A percentile compares a stretch with the other conserved stretches of the same genome.
phyloP scores from a whole-genome alignment of 192 early-diverging fungal species.

The Allomyces javanicus region DNA sequence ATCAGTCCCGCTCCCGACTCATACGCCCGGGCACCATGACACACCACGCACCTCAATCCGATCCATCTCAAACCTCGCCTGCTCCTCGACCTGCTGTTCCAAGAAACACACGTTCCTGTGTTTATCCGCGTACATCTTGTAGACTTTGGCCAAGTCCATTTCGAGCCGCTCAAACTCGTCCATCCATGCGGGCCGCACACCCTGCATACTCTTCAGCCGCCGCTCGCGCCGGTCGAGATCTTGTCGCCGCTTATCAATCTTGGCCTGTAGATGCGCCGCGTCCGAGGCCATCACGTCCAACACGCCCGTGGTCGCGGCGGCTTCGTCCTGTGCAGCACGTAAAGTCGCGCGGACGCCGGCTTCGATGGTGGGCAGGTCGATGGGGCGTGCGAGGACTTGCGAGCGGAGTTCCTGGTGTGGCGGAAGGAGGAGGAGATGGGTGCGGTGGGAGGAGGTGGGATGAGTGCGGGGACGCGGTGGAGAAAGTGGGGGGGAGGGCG shows the following conservation, averaged over 20 bases:
- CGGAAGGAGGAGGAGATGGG: too few relatives aligned
- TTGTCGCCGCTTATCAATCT: conserved; percentile 30
- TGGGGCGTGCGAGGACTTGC: conserved; percentile 21
- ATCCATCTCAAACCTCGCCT: conserved; percentile 26
- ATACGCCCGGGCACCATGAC: too few relatives aligned
- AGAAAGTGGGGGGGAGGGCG: not conserved
- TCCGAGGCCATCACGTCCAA: conserved; percentile 12
- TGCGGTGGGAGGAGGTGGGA: too few relatives aligned
- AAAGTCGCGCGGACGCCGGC: conserved; percentile 17
- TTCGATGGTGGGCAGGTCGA: conserved; percentile 24
- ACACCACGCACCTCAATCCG: conserved; percentile 21
- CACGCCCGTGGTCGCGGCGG: too few relatives aligned
- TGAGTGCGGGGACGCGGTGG: too few relatives aligned
- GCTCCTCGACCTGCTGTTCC: conserved; percentile 33
- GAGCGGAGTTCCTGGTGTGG: conserved; percentile 6
- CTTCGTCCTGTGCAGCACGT: conserved; percentile 3
- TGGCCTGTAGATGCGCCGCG: conserved; percentile 23
- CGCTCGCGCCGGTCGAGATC: conserved; percentile 32
- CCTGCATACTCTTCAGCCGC: conserved; percentile 22
- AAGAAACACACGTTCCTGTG: conserved; percentile 27
- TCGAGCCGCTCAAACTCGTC: conserved; percentile 37
- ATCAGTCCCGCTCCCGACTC: too few relatives aligned
- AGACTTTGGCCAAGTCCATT: conserved; percentile 21
- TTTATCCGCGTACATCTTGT: conserved; percentile 26
- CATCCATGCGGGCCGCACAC: conserved; percentile 37